Conservation (phyloP, 768 basidiomycete species). For the Hemileccinum impolitum region DNA sequence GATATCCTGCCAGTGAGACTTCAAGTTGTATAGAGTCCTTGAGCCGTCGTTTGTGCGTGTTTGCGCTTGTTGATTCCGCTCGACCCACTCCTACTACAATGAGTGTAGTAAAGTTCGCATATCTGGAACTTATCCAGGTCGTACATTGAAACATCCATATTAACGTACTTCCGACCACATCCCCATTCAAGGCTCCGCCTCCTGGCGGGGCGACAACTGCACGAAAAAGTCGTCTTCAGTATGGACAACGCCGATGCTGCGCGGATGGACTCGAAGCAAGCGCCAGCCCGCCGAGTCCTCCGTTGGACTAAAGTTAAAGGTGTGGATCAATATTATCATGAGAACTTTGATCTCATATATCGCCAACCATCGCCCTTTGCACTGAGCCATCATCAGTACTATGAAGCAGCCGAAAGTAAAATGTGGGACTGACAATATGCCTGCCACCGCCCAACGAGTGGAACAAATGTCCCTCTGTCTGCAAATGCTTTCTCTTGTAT, state of each 20-base stretch:
- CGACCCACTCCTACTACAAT: no score
- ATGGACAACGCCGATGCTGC: slow-evolving; percentile 14
- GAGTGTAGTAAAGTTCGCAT: no score
- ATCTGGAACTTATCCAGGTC: no score
- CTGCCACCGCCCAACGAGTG: slow-evolving; percentile 16
- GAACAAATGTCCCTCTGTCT: slow-evolving; percentile 12
- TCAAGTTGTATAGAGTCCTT: neutral
- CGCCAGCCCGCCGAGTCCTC: slow-evolving; percentile 2
- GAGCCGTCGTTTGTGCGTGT: neutral
- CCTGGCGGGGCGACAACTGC: slow-evolving; percentile 3
- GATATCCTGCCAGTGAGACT: neutral
- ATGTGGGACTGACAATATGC: slow-evolving; percentile 12
- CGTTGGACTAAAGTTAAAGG: slow-evolving; percentile 12
- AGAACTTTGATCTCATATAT: slow-evolving; percentile 22
- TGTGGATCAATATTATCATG: slow-evolving; percentile 14
- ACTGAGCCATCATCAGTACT: neutral
- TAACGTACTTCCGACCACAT: no score
- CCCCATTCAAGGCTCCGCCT: neutral
- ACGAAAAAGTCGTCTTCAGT: slow-evolving; percentile 18
- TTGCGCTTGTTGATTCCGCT: neutral
- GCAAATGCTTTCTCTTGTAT: slow-evolving; percentile 12
- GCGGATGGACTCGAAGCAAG: slow-evolving; percentile 9
- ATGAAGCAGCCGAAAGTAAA: neutral
- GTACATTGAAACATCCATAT: no score
- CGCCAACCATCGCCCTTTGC: slow-evolving; percentile 25